Evolutionary conservation across 208 protist species (phyloP).

Genomic region (Balamuthia mandrillaris): DNA sequence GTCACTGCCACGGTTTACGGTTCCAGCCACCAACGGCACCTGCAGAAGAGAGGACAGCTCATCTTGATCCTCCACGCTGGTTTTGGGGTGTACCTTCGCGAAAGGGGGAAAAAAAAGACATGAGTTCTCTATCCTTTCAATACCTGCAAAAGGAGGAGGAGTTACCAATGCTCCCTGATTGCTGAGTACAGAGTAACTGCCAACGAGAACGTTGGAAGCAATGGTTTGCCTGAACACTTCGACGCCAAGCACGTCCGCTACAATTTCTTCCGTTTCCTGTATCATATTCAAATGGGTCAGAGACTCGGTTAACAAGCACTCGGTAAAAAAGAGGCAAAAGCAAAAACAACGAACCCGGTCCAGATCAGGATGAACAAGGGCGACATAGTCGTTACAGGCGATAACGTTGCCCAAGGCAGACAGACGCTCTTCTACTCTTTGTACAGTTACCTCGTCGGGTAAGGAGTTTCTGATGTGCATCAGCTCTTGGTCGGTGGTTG

Average conservation of each 20-base stretch:
- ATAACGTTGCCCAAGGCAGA: constrained; percentile 99
- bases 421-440: constrained; percentile 96
- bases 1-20: constrained; percentile 97
- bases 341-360: constrained; percentile 84
- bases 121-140: no score
- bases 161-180: constrained; percentile 97
- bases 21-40: constrained; percentile 97
- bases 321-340: not conserved
- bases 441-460: constrained; percentile 85
- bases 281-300: no score
- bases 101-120: no score
- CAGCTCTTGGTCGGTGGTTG: constrained; percentile 98
- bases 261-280: constrained; percentile 98
- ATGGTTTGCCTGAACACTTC: constrained; percentile 91
- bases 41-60: constrained; percentile 84
- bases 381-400: constrained; percentile 99
- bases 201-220: constrained; percentile 93
- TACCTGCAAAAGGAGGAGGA: no score
- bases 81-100: constrained; percentile 78
- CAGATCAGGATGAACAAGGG: constrained; percentile 98
- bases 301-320: not conserved
- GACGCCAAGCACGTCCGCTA: constrained; percentile 94
- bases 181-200: constrained; percentile 93
- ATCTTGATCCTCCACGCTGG: constrained; percentile 94
- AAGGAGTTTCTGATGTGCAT: constrained; percentile 98